Percentiles rank a stretch among this genome's conserved stretches.
These are phyloP conservation scores for Carex cristatella DNA, from an alignment of 176 grass and related monocot genomes.

Conservation along the genomic window DNA sequence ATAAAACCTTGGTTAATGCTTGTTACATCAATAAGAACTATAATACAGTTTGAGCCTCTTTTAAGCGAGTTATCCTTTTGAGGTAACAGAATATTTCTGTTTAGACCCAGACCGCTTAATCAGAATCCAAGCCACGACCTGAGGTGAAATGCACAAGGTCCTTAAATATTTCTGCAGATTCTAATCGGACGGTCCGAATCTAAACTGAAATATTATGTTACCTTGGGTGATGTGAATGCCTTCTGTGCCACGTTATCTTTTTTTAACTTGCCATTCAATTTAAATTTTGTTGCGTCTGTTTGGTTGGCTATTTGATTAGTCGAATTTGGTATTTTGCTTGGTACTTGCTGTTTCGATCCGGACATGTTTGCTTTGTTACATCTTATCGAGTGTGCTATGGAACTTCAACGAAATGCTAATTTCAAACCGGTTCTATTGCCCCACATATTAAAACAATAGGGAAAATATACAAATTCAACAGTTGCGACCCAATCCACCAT, in stretches of 20 bases:
- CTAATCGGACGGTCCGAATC: too few species aligned
- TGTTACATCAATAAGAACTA: not conserved
- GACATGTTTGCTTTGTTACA: not conserved
- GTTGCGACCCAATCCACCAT: not conserved
- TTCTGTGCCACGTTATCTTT: not conserved
- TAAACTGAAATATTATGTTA: too few species aligned
- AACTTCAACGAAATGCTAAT: too few species aligned
- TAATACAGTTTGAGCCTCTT: too few species aligned
- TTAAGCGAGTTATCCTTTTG: too few species aligned
- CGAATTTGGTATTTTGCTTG: not conserved
- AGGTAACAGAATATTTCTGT: too few species aligned
- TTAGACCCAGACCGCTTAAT: too few species aligned
- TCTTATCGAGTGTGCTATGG: too few species aligned
- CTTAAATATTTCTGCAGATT: too few species aligned
- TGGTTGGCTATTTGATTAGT: not conserved
- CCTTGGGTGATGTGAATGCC: too few species aligned
- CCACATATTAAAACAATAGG: not conserved
- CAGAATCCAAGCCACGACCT: too few species aligned
- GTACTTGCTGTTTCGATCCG: not conserved
- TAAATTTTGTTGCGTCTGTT: not conserved
- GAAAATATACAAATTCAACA: not conserved
- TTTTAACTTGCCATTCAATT: not conserved
- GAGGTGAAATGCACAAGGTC: too few species aligned
- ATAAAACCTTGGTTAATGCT: not conserved
- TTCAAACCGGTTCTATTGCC: not conserved